Percentiles rank a stretch among this genome's conserved stretches.
Conservation (phyloP, 176 grass and related monocot species). For the Phyllostachys edulis region DNA sequence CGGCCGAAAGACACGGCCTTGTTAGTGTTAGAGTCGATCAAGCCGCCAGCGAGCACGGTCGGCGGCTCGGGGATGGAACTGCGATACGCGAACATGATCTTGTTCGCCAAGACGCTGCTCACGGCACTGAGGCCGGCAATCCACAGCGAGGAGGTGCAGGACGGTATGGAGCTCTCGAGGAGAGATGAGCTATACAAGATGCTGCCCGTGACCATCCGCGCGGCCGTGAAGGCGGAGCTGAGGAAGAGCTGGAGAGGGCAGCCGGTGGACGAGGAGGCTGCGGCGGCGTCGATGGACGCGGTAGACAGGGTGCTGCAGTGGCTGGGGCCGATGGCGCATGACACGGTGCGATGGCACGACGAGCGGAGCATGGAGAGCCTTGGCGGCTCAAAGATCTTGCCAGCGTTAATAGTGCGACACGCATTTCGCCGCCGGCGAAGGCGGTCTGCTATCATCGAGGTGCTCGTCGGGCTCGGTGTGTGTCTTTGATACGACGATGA, state of each 20-base stretch:
- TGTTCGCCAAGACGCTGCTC: slow-evolving; percentile 48
- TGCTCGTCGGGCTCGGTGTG: slow-evolving; percentile 67
- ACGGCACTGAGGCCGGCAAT: slow-evolving; percentile 25
- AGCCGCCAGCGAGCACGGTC: slow-evolving; percentile 47
- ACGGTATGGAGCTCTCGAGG: slow-evolving; percentile 43
- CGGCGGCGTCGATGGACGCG: slow-evolving; percentile 42
- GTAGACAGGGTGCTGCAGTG: slow-evolving; percentile 51
- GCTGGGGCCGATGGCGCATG: slow-evolving; percentile 68
- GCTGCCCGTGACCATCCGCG: slow-evolving; percentile 64
- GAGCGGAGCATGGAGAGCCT: slow-evolving; percentile 86
- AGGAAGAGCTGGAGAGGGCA: slow-evolving; percentile 52
- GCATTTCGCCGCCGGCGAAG: slow-evolving; percentile 74
- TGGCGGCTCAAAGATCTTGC: no score
- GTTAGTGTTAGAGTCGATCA: slow-evolving; percentile 11
- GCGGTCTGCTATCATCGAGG: slow-evolving; percentile 63
- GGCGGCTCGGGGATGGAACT: slow-evolving; percentile 63
- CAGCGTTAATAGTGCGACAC: slow-evolving; percentile 60
- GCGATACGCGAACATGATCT: slow-evolving; percentile 70
- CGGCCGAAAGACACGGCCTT: slow-evolving; percentile 18
- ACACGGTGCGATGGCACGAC: slow-evolving; percentile 74
- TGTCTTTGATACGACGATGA: slow-evolving; percentile 75
- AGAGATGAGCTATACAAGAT: slow-evolving; percentile 77
- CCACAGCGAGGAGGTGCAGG: not conserved
- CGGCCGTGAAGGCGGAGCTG: slow-evolving; percentile 53
- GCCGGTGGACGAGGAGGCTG: slow-evolving; percentile 39